Conservation (phyloP, 2,329 filamentous ascomycete species). For the Fusarium mangiferae region DNA sequence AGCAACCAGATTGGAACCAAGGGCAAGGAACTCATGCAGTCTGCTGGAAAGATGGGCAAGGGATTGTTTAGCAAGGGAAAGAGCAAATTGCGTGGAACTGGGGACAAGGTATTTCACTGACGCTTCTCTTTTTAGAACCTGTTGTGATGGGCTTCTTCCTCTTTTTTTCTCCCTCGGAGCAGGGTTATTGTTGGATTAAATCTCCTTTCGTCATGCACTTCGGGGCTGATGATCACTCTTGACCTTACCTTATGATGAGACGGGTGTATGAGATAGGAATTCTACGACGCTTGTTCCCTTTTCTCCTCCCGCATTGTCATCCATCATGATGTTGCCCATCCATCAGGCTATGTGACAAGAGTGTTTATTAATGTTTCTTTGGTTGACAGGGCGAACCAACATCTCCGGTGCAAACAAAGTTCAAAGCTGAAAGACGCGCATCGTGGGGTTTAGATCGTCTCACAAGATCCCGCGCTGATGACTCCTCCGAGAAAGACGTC, state of each 20-base stretch:
- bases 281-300: constrained; percentile 50
- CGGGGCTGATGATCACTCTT: constrained; percentile 45
- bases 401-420: constrained; percentile 48
- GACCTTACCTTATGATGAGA: constrained; percentile 50
- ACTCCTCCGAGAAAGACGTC: constrained; percentile 33
- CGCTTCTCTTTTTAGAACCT: constrained; percentile 50
- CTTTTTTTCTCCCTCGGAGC: constrained; percentile 36
- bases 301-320: constrained; percentile 36
- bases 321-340: constrained; percentile 43
- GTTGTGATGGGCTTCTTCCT: constrained; percentile 43
- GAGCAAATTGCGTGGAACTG: constrained; percentile 78
- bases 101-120: constrained; percentile 90
- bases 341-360: constrained; percentile 44
- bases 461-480: constrained; percentile 46
- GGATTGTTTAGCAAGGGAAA: constrained; percentile 91
- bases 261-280: constrained; percentile 56
- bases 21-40: constrained; percentile 88
- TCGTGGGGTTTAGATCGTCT: constrained; percentile 58
- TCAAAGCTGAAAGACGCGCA: constrained; percentile 54
- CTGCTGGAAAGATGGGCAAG: constrained; percentile 89
- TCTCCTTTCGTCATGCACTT: constrained; percentile 46
- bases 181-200: constrained; percentile 45
- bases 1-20: constrained; percentile 78
- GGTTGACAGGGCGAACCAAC: constrained; percentile 51
- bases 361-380: constrained; percentile 52